A percentile compares a stretch with the other conserved stretches of the same genome.
phyloP scores from a whole-genome alignment of 768 basidiomycete species.

The Hericium rajendrae region DNA sequence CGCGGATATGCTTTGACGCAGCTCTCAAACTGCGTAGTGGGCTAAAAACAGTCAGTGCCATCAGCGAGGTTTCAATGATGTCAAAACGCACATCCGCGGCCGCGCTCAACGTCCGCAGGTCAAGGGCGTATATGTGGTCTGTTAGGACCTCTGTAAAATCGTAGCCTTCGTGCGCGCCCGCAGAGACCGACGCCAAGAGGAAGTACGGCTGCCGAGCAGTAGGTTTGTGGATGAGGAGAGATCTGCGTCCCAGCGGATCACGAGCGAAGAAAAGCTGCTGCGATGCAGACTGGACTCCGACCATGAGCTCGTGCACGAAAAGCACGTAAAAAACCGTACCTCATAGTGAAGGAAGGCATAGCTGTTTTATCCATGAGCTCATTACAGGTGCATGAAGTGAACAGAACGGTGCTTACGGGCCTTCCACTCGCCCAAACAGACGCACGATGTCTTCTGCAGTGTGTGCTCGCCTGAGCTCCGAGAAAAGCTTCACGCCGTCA shows the following conservation, averaged over 20 bases:
- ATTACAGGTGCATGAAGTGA: background rate
- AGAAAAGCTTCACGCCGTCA: slow-evolving; percentile 53
- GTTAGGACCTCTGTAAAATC: slow-evolving; percentile 56
- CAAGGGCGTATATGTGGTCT: slow-evolving; percentile 44
- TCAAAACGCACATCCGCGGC: background rate
- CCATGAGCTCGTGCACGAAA: background rate
- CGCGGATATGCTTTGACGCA: slow-evolving; percentile 6
- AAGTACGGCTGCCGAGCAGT: slow-evolving; percentile 39
- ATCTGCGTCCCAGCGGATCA: slow-evolving; percentile 80
- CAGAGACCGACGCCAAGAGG: slow-evolving; percentile 57
- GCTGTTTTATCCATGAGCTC: slow-evolving; percentile 25
- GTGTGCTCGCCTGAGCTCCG: slow-evolving; percentile 16
- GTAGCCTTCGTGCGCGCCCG: slow-evolving; percentile 35
- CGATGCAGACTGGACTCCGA: slow-evolving; percentile 27
- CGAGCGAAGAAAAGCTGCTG: slow-evolving; percentile 59
- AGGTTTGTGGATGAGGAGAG: slow-evolving; percentile 66
- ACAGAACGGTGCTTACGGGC: slow-evolving; percentile 50
- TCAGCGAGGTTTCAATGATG: background rate
- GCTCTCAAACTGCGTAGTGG: slow-evolving; percentile 14
- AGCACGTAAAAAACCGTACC: slow-evolving; percentile 29
- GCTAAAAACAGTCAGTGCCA: slow-evolving; percentile 12
- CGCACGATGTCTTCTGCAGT: slow-evolving; percentile 34
- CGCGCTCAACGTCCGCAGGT: slow-evolving; percentile 24
- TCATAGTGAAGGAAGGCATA: slow-evolving; percentile 79
- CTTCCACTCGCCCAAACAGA: slow-evolving; percentile 58